Evolutionary conservation across 257 asterid species (phyloP).

Genomic region (Nicotiana undulata): DNA sequence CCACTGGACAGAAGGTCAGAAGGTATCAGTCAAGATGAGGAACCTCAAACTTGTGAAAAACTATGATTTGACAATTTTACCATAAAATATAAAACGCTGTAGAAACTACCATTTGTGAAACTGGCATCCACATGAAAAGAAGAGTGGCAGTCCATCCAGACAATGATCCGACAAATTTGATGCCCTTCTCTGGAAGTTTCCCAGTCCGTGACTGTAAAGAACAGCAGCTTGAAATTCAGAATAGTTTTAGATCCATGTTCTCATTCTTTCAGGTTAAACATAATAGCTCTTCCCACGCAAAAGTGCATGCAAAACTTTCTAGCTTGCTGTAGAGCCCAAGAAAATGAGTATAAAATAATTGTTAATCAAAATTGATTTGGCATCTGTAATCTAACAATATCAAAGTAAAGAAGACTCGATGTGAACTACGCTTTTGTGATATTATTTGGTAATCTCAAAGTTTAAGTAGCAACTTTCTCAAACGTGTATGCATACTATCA

Average conservation of each 20-base stretch:
- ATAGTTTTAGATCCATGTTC: background rate
- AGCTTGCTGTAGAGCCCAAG: background rate
- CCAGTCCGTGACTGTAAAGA: constrained; percentile 69
- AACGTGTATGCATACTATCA: background rate
- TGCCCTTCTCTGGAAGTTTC: constrained; percentile 67
- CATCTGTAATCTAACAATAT: background rate
- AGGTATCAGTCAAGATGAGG: constrained; percentile 13
- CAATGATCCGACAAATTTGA: constrained; percentile 56
- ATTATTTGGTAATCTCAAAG: background rate
- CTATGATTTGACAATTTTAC: background rate
- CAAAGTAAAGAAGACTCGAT: background rate
- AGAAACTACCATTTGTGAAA: constrained; percentile 66
- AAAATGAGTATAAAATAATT: background rate
- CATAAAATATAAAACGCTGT: background rate
- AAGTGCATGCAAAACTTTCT: background rate
- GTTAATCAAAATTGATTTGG: background rate
- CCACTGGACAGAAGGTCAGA: constrained; percentile 47
- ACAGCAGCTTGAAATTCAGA: constrained; percentile 6
- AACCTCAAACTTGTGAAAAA: constrained; percentile 7
- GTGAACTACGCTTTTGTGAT: background rate
- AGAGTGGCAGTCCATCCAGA: constrained; percentile 98
- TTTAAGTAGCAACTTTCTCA: background rate
- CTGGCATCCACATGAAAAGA: constrained; percentile 99
- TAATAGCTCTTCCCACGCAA: background rate
- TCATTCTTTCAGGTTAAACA: background rate